Base-by-base conservation (phyloP, 2,329 filamentous ascomycete genomes). In the Fusarium nodosum region DNA sequence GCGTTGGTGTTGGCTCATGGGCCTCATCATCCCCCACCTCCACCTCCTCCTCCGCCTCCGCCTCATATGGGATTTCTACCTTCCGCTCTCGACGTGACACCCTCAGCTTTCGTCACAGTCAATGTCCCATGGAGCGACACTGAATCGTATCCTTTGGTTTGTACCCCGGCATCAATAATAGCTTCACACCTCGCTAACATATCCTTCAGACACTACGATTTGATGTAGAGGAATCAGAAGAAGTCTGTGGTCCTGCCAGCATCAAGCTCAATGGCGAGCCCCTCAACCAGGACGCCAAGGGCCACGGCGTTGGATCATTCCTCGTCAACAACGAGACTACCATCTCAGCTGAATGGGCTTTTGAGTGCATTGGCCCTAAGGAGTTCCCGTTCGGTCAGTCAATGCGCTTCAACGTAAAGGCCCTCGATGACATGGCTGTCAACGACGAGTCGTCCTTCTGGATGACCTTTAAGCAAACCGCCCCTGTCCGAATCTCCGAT, bases 261-360 rank as follows among this genome's bases (percentile, higher is more conserved):
- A 77, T 86, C 60, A 82, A 80, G 20, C 72, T 87, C 61, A 82
- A 86, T 72, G 82, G 81, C 60, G 79, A 83, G 60, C 39, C 74
- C 7, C 77, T 87, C 7, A 66, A 76, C 18, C 81, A 82, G 60
- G 77, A 79, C 44, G 78, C 74, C 22, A 74, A 78, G 56, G 80
- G 80, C n/a, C 60, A 72, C 44, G 84, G 84, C 50, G 79, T 78
- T 31, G 84, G 83, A 22, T 72, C 77, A 22, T 75, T 87, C 56
- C 75, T 76, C 16, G 76, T 81, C 42, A 76, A 80, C 31, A 70
- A 79, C 30, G 80, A 79, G 57, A 76, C 75, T 56, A 69, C 78
- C 51, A 76, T 86, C 54, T 74, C 78, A 24, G 83, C 82, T 59
- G 77, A 79, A 51, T 87, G 85, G 85, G 74, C 77, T 18, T 82